A percentile compares a stretch with the other conserved stretches of the same genome.
Evolutionary conservation across 2,329 filamentous ascomycete genomes (phyloP).

Genomic region (Fusarium humuli): DNA sequence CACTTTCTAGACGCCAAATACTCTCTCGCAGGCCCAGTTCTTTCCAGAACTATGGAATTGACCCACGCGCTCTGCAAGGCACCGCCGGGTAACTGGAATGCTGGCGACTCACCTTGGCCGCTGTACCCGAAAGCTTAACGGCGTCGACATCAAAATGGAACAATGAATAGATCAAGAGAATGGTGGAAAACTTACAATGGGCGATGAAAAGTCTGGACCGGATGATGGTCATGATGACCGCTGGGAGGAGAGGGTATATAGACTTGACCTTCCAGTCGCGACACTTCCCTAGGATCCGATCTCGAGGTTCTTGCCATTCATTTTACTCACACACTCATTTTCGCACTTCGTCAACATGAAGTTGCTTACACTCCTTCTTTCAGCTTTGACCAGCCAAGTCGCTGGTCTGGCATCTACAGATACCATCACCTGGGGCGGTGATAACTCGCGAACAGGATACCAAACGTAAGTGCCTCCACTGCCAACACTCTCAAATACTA

Average conservation of each 20-base stretch:
- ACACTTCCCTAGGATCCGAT: not conserved
- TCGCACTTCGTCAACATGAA: conserved; percentile 40
- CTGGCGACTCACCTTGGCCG: not conserved
- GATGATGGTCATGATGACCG: not conserved
- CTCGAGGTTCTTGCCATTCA: not conserved
- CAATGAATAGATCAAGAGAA: not conserved
- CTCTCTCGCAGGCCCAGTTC: accelerated
- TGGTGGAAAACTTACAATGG: not conserved
- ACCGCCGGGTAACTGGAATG: conserved; percentile 22
- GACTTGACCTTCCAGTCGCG: not conserved
- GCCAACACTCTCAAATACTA: not conserved
- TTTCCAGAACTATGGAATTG: not conserved
- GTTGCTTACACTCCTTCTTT: conserved; percentile 45
- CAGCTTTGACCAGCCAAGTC: conserved; percentile 51
- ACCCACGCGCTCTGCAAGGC: not conserved
- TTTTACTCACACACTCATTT: conserved; percentile 16
- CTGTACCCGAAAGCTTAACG: conserved; percentile 26
- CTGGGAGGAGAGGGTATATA: conserved; percentile 20
- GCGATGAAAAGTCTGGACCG: not conserved
- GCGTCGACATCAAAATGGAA: too few relatives aligned
- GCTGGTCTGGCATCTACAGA: conserved; percentile 59
- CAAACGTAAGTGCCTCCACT: conserved; percentile 57
- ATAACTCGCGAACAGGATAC: conserved; percentile 65
- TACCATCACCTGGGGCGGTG: conserved; percentile 70
- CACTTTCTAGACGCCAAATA: not conserved